Conservation (phyloP, 306 rosid genomes). For the Neltuma alba region DNA sequence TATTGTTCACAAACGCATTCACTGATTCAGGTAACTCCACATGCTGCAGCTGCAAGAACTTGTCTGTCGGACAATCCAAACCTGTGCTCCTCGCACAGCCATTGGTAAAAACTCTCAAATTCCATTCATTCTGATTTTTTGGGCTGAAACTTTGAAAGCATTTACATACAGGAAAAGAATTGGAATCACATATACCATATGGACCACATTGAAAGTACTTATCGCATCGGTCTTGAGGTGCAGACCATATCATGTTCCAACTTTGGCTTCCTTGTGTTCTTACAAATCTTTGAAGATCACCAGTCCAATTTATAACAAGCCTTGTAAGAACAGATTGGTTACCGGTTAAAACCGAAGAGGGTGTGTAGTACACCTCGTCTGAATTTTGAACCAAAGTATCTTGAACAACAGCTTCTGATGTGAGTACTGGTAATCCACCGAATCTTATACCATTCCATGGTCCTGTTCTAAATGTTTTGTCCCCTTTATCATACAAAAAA, state of each 20-base stretch:
- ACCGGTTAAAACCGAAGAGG: background rate
- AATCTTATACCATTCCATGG: slow-evolving; percentile 66
- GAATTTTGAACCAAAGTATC: slow-evolving; percentile 33
- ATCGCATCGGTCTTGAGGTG: slow-evolving; percentile 47
- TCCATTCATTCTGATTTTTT: slow-evolving; percentile 49
- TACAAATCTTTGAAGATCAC: slow-evolving; percentile 37
- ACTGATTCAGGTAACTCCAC: slow-evolving; percentile 50
- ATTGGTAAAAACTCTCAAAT: slow-evolving; percentile 46
- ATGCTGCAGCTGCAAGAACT: slow-evolving; percentile 29
- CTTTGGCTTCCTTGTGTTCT: slow-evolving; percentile 38
- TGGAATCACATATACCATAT: slow-evolving; percentile 59
- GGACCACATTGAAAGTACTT: slow-evolving; percentile 54
- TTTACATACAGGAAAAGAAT: slow-evolving; percentile 55
- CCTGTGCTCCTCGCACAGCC: slow-evolving; percentile 49
- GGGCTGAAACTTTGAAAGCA: slow-evolving; percentile 52
- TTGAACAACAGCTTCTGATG: background rate
- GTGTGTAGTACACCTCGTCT: slow-evolving; percentile 47
- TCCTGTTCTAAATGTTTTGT: slow-evolving; percentile 44
- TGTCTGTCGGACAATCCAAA: slow-evolving; percentile 40
- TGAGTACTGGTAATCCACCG: slow-evolving; percentile 52
- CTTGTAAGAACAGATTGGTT: slow-evolving; percentile 36
- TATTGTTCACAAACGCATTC: slow-evolving; percentile 34
- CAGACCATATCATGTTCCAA: slow-evolving; percentile 56
- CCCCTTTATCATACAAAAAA: slow-evolving; percentile 1
- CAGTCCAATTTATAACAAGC: slow-evolving; percentile 34